Percentiles rank a stretch among this genome's conserved stretches.
Evolutionary conservation across 306 rosid species (phyloP).

Genomic region (Luffa acutangula): DNA sequence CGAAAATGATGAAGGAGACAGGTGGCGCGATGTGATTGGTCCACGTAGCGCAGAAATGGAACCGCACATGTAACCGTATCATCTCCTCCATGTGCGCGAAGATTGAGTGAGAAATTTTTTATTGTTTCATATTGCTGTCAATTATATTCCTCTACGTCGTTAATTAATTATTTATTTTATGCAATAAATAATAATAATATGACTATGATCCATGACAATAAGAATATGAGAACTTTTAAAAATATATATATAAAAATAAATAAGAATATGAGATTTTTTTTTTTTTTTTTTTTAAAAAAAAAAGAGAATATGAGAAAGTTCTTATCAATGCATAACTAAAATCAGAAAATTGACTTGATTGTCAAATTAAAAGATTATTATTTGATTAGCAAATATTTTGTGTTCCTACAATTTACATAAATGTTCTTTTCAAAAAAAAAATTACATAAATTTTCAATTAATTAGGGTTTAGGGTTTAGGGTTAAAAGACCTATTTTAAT

Average conservation of each 20-base stretch:
- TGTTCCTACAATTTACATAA: background rate
- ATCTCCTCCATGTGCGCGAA: background rate
- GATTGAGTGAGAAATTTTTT: background rate
- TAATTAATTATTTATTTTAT: background rate
- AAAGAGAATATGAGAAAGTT: background rate
- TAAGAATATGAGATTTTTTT: background rate
- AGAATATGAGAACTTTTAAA: background rate
- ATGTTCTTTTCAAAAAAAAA: no score
- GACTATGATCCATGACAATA: background rate
- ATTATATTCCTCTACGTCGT: background rate
- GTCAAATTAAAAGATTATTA: background rate
- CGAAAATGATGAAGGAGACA: background rate
- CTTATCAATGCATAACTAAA: background rate
- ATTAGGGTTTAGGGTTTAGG: no score
- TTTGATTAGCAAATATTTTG: background rate
- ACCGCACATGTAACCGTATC: background rate
- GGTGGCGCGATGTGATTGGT: background rate
- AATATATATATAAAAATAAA: no score
- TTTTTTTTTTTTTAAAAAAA: no score
- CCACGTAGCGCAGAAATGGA: background rate
- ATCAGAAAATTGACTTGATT: background rate
- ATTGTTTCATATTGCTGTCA: background rate
- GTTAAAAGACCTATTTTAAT: background rate
- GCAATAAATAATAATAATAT: background rate
- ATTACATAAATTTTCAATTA: no score